Evolutionary conservation across 1,284 basidiomycete species (phyloP).

Genomic region (Mycena sp.): DNA sequence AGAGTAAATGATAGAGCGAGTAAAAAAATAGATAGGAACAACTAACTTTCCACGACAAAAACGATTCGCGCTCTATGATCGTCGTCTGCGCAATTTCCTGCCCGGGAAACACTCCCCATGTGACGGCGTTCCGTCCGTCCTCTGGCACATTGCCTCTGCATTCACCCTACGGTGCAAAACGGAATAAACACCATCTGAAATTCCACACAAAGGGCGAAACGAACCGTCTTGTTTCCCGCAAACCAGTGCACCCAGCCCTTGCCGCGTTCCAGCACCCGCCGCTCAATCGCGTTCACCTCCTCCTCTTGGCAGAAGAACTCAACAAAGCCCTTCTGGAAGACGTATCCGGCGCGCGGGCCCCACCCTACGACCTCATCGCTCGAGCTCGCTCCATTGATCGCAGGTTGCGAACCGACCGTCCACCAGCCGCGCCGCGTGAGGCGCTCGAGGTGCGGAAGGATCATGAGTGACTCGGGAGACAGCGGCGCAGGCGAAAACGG

Average conservation of each 20-base stretch:
- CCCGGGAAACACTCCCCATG: constrained; percentile 98
- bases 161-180: constrained; percentile 77
- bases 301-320: constrained; percentile 88
- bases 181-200: constrained; percentile 1
- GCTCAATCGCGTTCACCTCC: constrained; percentile 74
- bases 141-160: constrained; percentile 84
- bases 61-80: constrained; percentile 94
- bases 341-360: constrained; percentile 92
- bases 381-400: constrained; percentile 84
- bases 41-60: constrained; percentile 90
- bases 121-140: constrained; percentile 92
- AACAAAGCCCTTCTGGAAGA: constrained; percentile 98
- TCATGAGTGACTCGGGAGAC: constrained; percentile 85
- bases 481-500: constrained; percentile 93
- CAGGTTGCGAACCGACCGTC: constrained; percentile 98
- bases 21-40: not conserved
- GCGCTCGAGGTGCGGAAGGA: constrained; percentile 81
- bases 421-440: constrained; percentile 87
- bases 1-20: constrained; percentile 1
- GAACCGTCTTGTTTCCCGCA: constrained; percentile 82
- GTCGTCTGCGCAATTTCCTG: constrained; percentile 97
- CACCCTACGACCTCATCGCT: constrained; percentile 88
- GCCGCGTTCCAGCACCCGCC: constrained; percentile 62
- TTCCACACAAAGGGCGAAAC: constrained; percentile 31
- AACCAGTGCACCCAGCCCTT: constrained; percentile 84